These are phyloP conservation scores for Elsinoe necatrix DNA, from an alignment of 2,329 filamentous ascomycete species.

Conservation along the genomic window DNA sequence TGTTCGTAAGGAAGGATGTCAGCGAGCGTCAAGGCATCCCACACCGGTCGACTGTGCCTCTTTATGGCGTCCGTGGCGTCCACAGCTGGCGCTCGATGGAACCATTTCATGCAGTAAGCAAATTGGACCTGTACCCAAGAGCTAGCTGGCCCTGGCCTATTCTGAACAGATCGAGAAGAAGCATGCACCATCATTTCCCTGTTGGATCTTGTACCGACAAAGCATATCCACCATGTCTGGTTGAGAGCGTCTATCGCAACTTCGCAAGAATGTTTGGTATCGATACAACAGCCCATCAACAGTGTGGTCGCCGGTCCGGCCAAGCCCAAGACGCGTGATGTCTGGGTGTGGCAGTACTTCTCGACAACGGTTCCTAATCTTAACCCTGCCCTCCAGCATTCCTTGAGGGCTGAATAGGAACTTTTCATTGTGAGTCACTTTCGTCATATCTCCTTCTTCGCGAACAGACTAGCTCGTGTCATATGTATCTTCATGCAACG, in stretches of 20 bases:
- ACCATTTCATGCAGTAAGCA: neutral
- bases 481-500: neutral
- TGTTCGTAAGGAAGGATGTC: neutral
- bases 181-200: neutral
- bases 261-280: neutral
- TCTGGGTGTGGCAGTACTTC: neutral
- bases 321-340: neutral
- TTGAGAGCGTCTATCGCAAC: slow-evolving; percentile 2
- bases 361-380: slow-evolving; percentile 2
- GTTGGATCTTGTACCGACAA: neutral
- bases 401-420: neutral
- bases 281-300: neutral
- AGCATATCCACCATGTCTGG: neutral
- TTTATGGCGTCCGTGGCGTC: neutral
- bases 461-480: neutral
- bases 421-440: neutral
- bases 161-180: neutral
- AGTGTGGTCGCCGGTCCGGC: neutral
- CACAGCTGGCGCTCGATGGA: neutral
- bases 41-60: neutral
- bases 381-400: neutral
- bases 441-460: neutral
- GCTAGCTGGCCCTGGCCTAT: neutral
- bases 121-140: neutral
- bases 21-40: neutral